Evolutionary conservation across 805 yeast species (phyloP).

Genomic region (Aciculoconidium aculeatum): DNA sequence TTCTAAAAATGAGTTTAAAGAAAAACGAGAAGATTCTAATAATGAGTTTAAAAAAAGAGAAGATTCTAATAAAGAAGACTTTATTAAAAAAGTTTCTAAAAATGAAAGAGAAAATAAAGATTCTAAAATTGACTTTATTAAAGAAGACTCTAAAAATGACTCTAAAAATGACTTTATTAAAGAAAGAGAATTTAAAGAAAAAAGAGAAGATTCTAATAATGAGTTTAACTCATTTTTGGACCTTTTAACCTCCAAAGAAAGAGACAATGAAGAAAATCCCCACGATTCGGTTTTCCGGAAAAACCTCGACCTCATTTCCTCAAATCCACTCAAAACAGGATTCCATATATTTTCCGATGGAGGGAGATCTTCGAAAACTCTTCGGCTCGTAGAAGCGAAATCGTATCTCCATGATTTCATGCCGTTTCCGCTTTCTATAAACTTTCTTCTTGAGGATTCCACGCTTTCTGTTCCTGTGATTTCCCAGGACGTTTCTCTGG

Average conservation of each 20-base stretch:
- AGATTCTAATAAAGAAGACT: too few relatives aligned
- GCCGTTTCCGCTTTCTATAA: slow-evolving; percentile 31
- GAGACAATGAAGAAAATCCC: too few relatives aligned
- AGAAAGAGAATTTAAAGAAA: slow-evolving; percentile 9
- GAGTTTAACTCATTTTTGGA: too few relatives aligned
- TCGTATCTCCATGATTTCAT: slow-evolving; percentile 38
- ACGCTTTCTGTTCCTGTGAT: slow-evolving; percentile 2
- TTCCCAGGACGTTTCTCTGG: background rate
- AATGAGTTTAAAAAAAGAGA: too few relatives aligned
- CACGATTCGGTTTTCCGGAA: slow-evolving; percentile 1
- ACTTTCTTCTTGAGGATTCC: slow-evolving; percentile 20
- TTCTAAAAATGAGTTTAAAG: slow-evolving; percentile 9
- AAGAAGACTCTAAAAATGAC: too few relatives aligned
- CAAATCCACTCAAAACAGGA: slow-evolving; percentile 18
- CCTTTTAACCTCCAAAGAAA: too few relatives aligned
- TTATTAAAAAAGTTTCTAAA: too few relatives aligned
- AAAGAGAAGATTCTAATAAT: slow-evolving; percentile 10
- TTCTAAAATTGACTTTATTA: too few relatives aligned
- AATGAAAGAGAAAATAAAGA: too few relatives aligned
- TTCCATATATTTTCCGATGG: slow-evolving; percentile 34
- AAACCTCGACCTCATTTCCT: slow-evolving; percentile 6
- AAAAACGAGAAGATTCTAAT: slow-evolving; percentile 10
- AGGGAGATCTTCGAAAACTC: slow-evolving; percentile 22
- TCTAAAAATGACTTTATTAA: too few relatives aligned
- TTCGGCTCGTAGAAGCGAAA: slow-evolving; percentile 27